Percentiles rank a stretch among this genome's conserved stretches.
Conservation (phyloP, 768 basidiomycete species). For the Russula sp. region DNA sequence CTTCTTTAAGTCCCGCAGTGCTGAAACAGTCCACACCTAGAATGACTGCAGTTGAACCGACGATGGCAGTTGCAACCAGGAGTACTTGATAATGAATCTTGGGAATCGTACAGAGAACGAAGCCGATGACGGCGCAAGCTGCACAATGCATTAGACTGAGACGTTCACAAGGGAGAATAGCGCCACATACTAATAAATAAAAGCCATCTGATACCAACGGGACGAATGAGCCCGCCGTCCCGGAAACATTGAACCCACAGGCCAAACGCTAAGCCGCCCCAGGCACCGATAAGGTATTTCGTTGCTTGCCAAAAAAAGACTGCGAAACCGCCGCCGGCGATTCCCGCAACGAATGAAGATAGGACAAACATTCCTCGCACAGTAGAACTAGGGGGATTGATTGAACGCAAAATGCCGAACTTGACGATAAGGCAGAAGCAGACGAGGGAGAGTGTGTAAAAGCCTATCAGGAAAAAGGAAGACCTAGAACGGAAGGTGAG, state of each 20-base stretch:
- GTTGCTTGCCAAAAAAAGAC: slow-evolving; percentile 94
- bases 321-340: slow-evolving; percentile 78
- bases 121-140: slow-evolving; percentile 74
- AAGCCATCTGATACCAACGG: slow-evolving; percentile 83
- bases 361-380: slow-evolving; percentile 90
- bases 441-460: slow-evolving; percentile 83
- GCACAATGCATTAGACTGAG: slow-evolving; percentile 31
- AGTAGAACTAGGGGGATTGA: slow-evolving; percentile 75
- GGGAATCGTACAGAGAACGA: slow-evolving; percentile 80
- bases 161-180: slow-evolving; percentile 14
- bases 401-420: slow-evolving; percentile 80
- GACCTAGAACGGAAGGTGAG: slow-evolving; percentile 52
- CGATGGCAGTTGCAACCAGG: slow-evolving; percentile 81
- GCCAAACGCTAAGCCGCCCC: slow-evolving; percentile 84
- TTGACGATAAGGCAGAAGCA: slow-evolving; percentile 85
- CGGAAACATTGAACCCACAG: slow-evolving; percentile 86
- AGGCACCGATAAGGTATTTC: slow-evolving; percentile 77
- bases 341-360: slow-evolving; percentile 71
- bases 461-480: slow-evolving; percentile 89
- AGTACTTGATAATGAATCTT: slow-evolving; percentile 86
- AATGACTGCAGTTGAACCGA: slow-evolving; percentile 88
- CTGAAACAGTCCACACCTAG: slow-evolving; percentile 94
- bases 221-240: slow-evolving; percentile 74
- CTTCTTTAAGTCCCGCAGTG: slow-evolving; percentile 90
- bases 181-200: slow-evolving; percentile 69